Base-by-base conservation (phyloP, 2,329 filamentous ascomycete species). In the Fusarium brachygibbosum region DNA sequence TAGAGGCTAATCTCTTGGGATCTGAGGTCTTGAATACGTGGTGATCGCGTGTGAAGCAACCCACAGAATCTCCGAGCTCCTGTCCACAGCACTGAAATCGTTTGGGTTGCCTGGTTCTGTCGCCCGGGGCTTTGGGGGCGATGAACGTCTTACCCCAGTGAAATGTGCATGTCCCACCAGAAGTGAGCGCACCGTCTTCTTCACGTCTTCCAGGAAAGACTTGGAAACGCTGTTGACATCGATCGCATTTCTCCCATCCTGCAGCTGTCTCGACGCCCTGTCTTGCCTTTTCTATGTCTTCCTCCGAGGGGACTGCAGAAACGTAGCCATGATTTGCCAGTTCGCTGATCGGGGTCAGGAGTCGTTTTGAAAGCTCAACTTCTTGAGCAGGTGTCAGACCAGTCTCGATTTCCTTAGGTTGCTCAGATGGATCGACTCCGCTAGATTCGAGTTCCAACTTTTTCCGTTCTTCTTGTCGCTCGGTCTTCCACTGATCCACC, bases 1-100 rank as follows among this genome's bases (percentile, higher is more conserved):
- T 82, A 1, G 90, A 82, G 0, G 94, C 93, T 28, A 99, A 84
- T 23, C 94, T 86, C 68, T 93, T 93, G 2, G 88, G 82, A 61
- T 94, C 90, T 0, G 86, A 89, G 12, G 92, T 88, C 77, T 97
- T 98, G 86, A 94, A 98, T 19, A 98, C 95, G 75, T 99, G 96
- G 17, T 89, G 88, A 7, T 88, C 82, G 16, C 85, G 83, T 19
- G 85, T 88, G 10, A 88, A 90, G 78, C 96, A 99, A 17, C 96
- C 96, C 1, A 84, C 76, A 2, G 90, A 89, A 37, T 92, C 88
- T 10, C 93, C 94, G 4, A 93, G 79, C 2, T 86, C 82, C 76
- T 94, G 88, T 32, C 91, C 88, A 77, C 96, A 99, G 79, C 96
- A 99, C 17, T 87, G 85, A 72, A 91, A 96, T 45, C 87, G 87